Evolutionary conservation across 2,329 filamentous ascomycete genomes (phyloP), one percentile per base, ranked within the genome.

Genomic region (Biscogniauxia mediterranea): DNA sequence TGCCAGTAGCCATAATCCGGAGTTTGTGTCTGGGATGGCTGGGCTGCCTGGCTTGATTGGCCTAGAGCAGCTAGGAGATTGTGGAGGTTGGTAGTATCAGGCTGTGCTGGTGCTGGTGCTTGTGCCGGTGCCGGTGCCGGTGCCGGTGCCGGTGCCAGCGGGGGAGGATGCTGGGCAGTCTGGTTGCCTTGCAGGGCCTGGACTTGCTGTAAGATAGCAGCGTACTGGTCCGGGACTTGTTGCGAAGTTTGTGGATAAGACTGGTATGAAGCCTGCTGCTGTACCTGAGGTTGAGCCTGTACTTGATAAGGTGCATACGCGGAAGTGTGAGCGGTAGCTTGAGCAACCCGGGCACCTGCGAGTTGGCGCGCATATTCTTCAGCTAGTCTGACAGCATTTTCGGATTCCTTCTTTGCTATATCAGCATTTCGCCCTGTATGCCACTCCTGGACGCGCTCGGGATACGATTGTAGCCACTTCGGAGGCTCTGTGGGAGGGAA

Each of bases 401-500:
- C 77, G 1, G 78, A 75, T 26, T 75, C 74, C 55, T 77, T 77
- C 74, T 53, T 75, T 76, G 1, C 71, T 69, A 70, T 53, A 56
- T 79, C 79, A 61, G 75, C 78, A 58, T 78, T 77, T 63, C 79
- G 81, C 0, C 82, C 83, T 11, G 79, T 71, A 75, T 80, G 81
- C 84, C 84, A 87, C 63, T 84, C 79, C 9, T 79, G 78, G 0
- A 80, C 75, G 62, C 78, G 78, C 32, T 80, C 79, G 2, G 78
- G 71, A 32, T 82, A 77, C 21, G 79, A 73, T 9, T 73, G 73
- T 64, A 86, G 78, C 78, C 83, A 85, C 19, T 79, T 78, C 0
- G 85, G 83, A 3, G 85, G 81, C 52, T 82, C 78, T 1, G 69
- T 79, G 1, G 83, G 73, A 15, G 83, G 84, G 62, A 77, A 83